Evolutionary conservation across 2,329 filamentous ascomycete species (phyloP), one percentile per base, ranked within the genome.

Genomic region (Aspergillus texensis): DNA sequence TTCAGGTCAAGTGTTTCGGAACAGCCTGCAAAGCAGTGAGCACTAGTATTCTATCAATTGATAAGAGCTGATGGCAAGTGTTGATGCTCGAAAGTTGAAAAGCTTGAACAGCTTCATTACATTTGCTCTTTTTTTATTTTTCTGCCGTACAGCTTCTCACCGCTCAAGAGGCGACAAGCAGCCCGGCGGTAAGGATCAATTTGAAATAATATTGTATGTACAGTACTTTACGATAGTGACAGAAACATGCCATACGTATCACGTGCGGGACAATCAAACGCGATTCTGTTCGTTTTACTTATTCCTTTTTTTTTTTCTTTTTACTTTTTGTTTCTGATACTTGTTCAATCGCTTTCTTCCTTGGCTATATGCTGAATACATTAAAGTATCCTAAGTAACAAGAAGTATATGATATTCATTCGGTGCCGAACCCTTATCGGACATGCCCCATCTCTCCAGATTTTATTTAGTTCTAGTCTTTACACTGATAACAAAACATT

Each of bases 1-100:
- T 80, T 61, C 74, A 71, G 70, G 56, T 65, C 59, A 61, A 62
- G 28, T 45, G 50, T 36, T 24, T 45, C 24, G 26, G 6, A 46
- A 32, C 48, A 19, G 45, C 21, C 32, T 55, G 36, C 21, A 24
- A 36, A 41, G 59, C 16, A 34, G 32, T 14, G 21, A 46, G 48
- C n/a, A 24, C 10, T 34, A 16, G 39, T 54, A 50, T 11, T 41
- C 39, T 60, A 24, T 48, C 57, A 62, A 46, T 39, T 50, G 52
- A 62, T 39, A 43, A 39, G 19, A 36, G 21, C 50, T 21, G 57
- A 14, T 30, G 32, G 45, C 26, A 32, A 58, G 32, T 32, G 32
- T 45, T 24, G 19, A 30, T 46, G 21, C 52, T 36, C 21, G 46
- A 34, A 58, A 61, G 41, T 45, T 50, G 54, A 57, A 41, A 57